These are phyloP conservation scores for Hygrophorus pudorinus DNA, from an alignment of 768 basidiomycete genomes.

Conservation along the genomic window DNA sequence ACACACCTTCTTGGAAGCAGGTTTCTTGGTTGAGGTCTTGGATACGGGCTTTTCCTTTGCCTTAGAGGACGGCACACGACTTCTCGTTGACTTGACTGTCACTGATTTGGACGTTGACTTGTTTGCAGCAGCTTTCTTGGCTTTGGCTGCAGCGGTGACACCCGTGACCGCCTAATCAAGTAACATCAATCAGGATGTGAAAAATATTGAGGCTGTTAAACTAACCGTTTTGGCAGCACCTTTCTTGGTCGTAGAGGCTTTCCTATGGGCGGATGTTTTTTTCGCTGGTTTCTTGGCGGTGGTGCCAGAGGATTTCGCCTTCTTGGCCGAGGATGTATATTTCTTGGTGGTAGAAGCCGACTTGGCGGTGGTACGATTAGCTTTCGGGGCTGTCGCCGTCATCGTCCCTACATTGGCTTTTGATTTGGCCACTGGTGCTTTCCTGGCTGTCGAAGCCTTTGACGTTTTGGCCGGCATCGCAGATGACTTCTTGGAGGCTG, in stretches of 20 bases:
- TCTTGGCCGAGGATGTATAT: conserved; percentile 10
- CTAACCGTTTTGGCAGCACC: conserved; percentile 53
- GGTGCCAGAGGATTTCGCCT: conserved; percentile 11
- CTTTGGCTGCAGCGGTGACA: conserved; percentile 22
- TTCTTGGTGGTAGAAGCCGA: conserved; percentile 13
- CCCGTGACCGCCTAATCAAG: conserved; percentile 26
- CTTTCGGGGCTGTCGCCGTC: conserved; percentile 16
- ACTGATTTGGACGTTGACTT: conserved; percentile 17
- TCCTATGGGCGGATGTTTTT: conserved; percentile 24
- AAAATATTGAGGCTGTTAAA: neutral
- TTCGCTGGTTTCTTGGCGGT: conserved; percentile 13
- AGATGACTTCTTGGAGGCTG: conserved; percentile 1
- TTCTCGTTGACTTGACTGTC: conserved; percentile 7
- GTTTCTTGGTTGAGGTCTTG: conserved; percentile 9
- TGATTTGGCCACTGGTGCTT: too few relatives aligned
- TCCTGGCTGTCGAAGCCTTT: conserved; percentile 3
- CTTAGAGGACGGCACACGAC: neutral
- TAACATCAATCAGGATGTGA: neutral
- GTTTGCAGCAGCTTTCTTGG: conserved; percentile 10
- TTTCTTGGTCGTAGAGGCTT: conserved; percentile 26
- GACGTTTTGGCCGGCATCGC: conserved; percentile 8
- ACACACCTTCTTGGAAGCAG: neutral
- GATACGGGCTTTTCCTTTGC: conserved; percentile 11
- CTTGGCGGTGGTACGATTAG: conserved; percentile 13
- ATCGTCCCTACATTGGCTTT: conserved; percentile 11